phyloP scores from a whole-genome alignment of 2,329 filamentous ascomycete species.

The Coniochaeta hoffmannii region DNA sequence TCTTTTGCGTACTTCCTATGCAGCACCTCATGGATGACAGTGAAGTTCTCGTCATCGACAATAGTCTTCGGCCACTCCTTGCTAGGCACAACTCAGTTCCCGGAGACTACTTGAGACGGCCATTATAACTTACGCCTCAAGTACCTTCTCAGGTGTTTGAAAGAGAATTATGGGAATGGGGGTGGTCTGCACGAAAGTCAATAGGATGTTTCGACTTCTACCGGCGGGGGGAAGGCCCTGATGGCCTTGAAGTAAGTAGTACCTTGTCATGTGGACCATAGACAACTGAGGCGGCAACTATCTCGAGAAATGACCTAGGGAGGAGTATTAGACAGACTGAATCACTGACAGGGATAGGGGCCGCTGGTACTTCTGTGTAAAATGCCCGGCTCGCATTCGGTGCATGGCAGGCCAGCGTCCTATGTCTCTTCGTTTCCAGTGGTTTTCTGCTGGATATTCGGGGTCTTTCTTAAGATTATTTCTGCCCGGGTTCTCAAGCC shows the following conservation, averaged over 20 bases:
- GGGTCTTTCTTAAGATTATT: background rate
- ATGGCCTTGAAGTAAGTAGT: too few species aligned
- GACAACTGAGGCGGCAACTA: background rate
- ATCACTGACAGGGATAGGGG: background rate
- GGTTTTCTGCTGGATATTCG: background rate
- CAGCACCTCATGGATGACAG: background rate
- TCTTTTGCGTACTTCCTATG: background rate
- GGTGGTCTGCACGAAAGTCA: background rate
- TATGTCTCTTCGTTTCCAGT: slow-evolving; percentile 1
- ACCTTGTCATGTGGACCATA: slow-evolving; percentile 1
- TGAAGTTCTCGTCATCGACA: slow-evolving; percentile 1
- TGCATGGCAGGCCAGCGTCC: slow-evolving; percentile 2
- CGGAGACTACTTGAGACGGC: background rate
- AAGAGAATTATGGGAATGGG: background rate
- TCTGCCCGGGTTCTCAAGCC: background rate
- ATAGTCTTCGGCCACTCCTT: background rate
- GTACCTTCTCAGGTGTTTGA: background rate
- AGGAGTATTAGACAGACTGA: background rate
- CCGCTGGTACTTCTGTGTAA: background rate
- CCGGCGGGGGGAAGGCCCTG: too few species aligned
- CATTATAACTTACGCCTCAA: background rate
- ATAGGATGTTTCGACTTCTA: background rate
- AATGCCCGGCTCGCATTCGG: background rate
- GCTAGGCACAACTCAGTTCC: background rate
- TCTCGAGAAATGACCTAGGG: background rate